Base-by-base conservation (phyloP, 768 basidiomycete genomes). In the Agrocybe praecox region DNA sequence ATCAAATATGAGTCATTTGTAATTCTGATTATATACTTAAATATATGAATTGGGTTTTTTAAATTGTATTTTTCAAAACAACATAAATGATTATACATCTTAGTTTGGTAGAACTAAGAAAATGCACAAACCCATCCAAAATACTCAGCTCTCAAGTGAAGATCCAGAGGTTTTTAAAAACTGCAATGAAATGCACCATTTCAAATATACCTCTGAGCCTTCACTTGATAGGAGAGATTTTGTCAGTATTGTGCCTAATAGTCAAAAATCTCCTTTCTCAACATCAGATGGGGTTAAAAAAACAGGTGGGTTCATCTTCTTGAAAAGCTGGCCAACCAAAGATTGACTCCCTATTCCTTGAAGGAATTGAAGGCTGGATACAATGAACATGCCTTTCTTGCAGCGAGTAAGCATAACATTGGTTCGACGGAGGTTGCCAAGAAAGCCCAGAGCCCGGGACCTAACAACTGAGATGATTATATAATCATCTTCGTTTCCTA, bases 361-460 rank as follows among this genome's bases (percentile, higher is more conserved):
- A 40, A 94, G 73, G 65, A 93, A 94, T 17, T 73, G 72, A 60
- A 75, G 74, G 62, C 77, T 89, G 19, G 87, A 78, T 50, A 88
- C 75, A 62, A 94, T 88, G 56, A 85, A 85, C 90, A 94, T 93
- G 26, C 85, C 87, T 49, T 72, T 77, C 68, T 88, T 88, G 78
- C 88, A 92, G 34, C 92, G 83, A 46, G 86, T 88, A 8, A 94
- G 85, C 90, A 94, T 92, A 56, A 94, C 92, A 85, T 94, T 94
- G 52, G 89, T 87, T 17, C 92, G 80, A 24, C 87, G 80, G 10
- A 78, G 61, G 63, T 86, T 86, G 14, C 70, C 65, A 32, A 94
- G 74, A 61, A 94, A 94, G 5, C 92, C 92, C 46, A 88, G 74
- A 0, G 70, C 75, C 19, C 71, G 73, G 49, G 76, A 73, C 26